Percentiles rank a stretch among this genome's conserved stretches.
phyloP scores from a whole-genome alignment of 257 asterid species.

The Solanum neorickii region DNA sequence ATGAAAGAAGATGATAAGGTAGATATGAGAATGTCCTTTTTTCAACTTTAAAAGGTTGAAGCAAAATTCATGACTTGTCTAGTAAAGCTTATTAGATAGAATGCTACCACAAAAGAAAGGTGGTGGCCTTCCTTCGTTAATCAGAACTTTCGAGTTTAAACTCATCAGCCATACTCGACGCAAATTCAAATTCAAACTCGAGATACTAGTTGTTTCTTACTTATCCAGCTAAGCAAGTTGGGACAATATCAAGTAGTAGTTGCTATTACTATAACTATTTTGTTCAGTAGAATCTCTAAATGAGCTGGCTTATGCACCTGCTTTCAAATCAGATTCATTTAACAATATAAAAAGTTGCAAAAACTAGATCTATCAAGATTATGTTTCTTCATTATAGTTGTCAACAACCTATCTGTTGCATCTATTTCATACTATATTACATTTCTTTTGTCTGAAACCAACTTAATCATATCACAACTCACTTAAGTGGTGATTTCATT shows the following conservation, averaged over 20 bases:
- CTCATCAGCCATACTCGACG: neutral
- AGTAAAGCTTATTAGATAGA: neutral
- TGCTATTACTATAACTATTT: neutral
- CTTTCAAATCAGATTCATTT: neutral
- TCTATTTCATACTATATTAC: neutral
- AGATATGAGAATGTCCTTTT: neutral
- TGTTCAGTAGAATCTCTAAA: neutral
- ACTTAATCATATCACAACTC: neutral
- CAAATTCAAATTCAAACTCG: too few species aligned
- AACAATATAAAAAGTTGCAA: neutral
- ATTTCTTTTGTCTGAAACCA: neutral
- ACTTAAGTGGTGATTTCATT: neutral
- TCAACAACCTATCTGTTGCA: neutral
- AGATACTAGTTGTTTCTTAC: neutral
- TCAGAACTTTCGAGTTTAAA: rapidly evolving
- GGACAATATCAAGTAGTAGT: neutral
- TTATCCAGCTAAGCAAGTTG: neutral
- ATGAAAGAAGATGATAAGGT: neutral
- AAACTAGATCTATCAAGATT: neutral
- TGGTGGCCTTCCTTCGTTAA: neutral
- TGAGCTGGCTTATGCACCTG: neutral
- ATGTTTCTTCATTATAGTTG: neutral
- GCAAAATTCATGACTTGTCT: neutral
- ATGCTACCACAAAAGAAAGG: neutral
- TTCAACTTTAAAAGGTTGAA: neutral